Evolutionary conservation across 2,329 filamentous ascomycete species (phyloP), one percentile per base, ranked within the genome.

Genomic region (Neocatenulostroma microsporum): DNA sequence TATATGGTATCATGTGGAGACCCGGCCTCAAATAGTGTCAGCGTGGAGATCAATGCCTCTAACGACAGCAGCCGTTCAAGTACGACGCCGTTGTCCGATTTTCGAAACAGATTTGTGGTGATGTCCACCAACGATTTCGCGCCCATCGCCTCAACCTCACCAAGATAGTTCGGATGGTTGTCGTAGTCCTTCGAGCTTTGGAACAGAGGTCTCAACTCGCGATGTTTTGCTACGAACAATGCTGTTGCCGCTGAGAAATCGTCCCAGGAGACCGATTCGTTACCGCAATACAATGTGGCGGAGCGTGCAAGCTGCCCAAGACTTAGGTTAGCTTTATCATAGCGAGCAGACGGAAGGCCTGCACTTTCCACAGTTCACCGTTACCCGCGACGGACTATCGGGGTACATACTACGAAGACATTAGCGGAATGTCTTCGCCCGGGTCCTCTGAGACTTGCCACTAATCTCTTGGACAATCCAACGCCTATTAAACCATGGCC

Each of bases 31-130:
- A 47, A 47, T 12, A 27, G 18, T 10, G 36, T 36, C 26, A 48
- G 19, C 2, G 40, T 43, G 5, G 49, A 51, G 3, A 55, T 32
- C 12, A 55, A 25, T 8, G 37, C 41, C 30, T 55, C 53, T 2
- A 55, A 32, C 7, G 49, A 41, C 23, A 54, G 37, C 10, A 53
- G 34, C 9, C 42, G 37, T 19, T 49, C 49, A 8, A 44, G 38
- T 7, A 49, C 38, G 11, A 33, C 31, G 1, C 48, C 43, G 13
- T 50, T 36, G 5, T 48, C 36, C 5, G 41, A 30, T 32, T 50
- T 53, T 7, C 48, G 46, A 24, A 54, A 53, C 7, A 53, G 38
- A 28, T 50, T 45, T 21, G 40, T 36, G n/a, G 40, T 37, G 13
- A 46, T 39, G 14, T 46, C 27, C 3, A 51, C 49, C 13, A 55